These are phyloP conservation scores for Solanum neorickii DNA, from an alignment of 257 asterid species.

Conservation along the genomic window DNA sequence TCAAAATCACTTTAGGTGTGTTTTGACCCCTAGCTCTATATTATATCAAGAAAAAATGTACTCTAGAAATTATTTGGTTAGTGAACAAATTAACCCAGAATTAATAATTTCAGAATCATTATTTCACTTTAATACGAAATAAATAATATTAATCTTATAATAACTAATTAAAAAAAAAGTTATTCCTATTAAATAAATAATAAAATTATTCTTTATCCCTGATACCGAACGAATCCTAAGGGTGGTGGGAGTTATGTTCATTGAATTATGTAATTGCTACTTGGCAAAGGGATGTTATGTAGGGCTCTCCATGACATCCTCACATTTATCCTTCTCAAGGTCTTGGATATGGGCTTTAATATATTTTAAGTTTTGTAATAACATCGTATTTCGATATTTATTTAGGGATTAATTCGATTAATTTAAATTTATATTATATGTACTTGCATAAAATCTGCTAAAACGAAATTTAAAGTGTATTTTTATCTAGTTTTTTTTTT, in stretches of 20 bases:
- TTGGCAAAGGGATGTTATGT: neutral
- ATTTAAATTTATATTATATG: neutral
- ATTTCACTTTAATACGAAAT: neutral
- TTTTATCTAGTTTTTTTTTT: no score
- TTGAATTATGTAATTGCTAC: neutral
- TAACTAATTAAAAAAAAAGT: neutral
- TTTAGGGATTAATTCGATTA: neutral
- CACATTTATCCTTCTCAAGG: neutral
- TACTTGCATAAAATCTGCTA: neutral
- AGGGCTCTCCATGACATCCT: neutral
- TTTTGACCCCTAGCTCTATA: neutral
- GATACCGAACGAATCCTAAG: neutral
- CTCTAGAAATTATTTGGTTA: neutral
- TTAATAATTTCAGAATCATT: neutral
- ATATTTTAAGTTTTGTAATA: neutral
- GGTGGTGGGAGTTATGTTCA: neutral
- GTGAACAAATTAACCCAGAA: neutral
- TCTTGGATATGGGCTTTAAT: neutral
- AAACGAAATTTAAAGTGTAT: neutral
- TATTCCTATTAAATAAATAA: neutral
- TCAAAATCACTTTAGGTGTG: no score
- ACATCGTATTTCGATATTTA: fast-evolving
- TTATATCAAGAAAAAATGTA: neutral
- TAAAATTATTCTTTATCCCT: neutral
- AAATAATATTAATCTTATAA: neutral